Conservation (phyloP, 164 flowering plant genomes). For the Vitis rupestris region DNA sequence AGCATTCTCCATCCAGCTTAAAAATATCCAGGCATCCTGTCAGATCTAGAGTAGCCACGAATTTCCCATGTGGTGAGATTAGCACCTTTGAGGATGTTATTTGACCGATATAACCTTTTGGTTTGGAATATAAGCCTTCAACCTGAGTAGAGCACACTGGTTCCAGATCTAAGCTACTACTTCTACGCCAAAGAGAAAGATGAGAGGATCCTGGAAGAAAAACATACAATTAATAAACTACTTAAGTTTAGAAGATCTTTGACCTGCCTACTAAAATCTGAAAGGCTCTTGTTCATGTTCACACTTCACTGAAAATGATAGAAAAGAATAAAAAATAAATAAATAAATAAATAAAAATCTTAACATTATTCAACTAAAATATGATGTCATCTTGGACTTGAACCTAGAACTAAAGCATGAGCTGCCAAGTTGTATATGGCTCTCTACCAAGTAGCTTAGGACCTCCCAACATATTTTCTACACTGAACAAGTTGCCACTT, state of each 20-base stretch:
- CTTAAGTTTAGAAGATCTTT: background rate
- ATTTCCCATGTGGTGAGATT: slow-evolving; percentile 64
- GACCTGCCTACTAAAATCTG: background rate
- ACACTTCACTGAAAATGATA: background rate
- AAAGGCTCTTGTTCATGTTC: background rate
- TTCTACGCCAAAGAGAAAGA: slow-evolving; percentile 71
- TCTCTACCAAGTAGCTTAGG: too few species aligned
- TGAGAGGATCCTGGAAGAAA: slow-evolving; percentile 51
- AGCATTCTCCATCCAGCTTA: slow-evolving; percentile 41
- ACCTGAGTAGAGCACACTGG: slow-evolving; percentile 41
- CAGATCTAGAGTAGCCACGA: slow-evolving; percentile 66
- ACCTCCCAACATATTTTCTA: too few species aligned
- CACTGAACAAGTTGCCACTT: too few species aligned
- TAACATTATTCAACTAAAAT: too few species aligned
- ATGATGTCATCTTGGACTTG: background rate
- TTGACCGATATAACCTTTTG: slow-evolving; percentile 38
- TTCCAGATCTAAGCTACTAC: slow-evolving; percentile 38
- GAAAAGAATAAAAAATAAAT: background rate
- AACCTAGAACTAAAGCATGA: background rate
- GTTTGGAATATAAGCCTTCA: slow-evolving; percentile 57
- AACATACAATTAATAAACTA: slow-evolving; percentile 1
- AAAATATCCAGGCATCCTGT: slow-evolving; percentile 60
- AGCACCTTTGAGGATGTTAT: slow-evolving; percentile 63
- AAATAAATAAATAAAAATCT: too few species aligned
- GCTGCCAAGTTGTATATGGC: background rate